A percentile compares a stretch with the other conserved stretches of the same genome.
Evolutionary conservation across 164 flowering plant species (phyloP).

Genomic region (Cinnamomum chago): DNA sequence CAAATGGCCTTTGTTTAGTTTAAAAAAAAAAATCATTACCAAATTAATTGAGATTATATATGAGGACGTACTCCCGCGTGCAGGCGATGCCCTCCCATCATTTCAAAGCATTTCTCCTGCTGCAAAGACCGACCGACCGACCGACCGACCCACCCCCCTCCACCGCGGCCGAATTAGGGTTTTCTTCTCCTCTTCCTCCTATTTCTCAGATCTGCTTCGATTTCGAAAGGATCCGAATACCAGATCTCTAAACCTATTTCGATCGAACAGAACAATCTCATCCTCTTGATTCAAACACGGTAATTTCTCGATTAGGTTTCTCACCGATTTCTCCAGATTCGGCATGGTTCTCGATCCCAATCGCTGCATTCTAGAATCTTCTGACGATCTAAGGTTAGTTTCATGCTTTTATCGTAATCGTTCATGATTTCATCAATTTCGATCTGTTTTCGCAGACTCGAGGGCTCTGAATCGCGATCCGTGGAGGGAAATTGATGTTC

Average conservation of each 20-base stretch:
- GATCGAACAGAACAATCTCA: neutral
- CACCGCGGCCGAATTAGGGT: constrained; percentile 13
- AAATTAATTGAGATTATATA: neutral
- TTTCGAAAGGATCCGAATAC: constrained; percentile 4
- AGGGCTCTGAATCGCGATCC: constrained; percentile 16
- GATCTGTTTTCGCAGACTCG: constrained; percentile 19
- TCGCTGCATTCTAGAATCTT: neutral
- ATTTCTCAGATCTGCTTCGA: constrained; percentile 15
- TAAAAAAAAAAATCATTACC: neutral
- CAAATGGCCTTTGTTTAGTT: no score
- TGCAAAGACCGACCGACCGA: neutral
- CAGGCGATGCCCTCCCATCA: constrained; percentile 4
- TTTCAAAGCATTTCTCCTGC: neutral
- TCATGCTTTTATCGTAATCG: neutral
- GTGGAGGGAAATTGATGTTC: constrained; percentile 30
- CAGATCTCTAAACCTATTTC: neutral
- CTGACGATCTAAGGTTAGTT: neutral
- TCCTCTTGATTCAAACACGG: neutral
- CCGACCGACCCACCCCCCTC: neutral
- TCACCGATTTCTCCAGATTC: neutral
- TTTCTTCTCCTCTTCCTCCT: neutral
- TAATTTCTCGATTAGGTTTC: neutral
- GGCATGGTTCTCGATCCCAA: neutral
- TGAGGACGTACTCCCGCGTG: constrained; percentile 15
- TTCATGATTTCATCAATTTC: neutral